A percentile compares a stretch with the other conserved stretches of the same genome.
Conservation (phyloP, 257 asterid species). For the Solanum ossicruentum region DNA sequence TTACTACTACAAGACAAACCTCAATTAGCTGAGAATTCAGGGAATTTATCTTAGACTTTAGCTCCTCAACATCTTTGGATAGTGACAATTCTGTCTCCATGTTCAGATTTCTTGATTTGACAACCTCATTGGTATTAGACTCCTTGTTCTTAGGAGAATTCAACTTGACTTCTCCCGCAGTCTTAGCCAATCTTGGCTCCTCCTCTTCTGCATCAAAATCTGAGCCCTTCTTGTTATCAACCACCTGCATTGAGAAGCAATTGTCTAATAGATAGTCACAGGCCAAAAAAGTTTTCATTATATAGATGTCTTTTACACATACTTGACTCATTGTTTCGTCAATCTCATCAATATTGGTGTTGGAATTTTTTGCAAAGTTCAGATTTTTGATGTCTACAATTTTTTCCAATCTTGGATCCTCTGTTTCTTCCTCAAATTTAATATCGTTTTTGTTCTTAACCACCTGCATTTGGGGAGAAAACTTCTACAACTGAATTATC, state of each 20-base stretch:
- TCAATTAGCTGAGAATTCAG: constrained; percentile 51
- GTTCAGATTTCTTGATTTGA: neutral
- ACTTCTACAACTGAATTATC: neutral
- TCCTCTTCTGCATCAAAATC: constrained; percentile 13
- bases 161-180: constrained; percentile 1
- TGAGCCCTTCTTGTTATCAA: constrained; percentile 24
- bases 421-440: constrained; percentile 20
- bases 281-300: neutral
- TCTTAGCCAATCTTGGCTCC: neutral
- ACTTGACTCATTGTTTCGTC: neutral
- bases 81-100: neutral
- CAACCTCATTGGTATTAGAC: constrained; percentile 6
- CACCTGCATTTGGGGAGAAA: constrained; percentile 19
- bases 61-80: constrained; percentile 5
- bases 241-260: constrained; percentile 20
- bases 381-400: constrained; percentile 17
- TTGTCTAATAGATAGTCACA: neutral
- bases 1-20: constrained; percentile 28
- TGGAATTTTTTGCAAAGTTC: constrained; percentile 5
- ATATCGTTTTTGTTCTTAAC: constrained; percentile 24
- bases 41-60: constrained; percentile 34
- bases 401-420: constrained; percentile 21
- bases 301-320: neutral
- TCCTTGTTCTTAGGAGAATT: constrained; percentile 9
- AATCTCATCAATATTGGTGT: constrained; percentile 3